phyloP scores from a whole-genome alignment of 116 monocot genomes.

The Phalaenopsis hybrid region DNA sequence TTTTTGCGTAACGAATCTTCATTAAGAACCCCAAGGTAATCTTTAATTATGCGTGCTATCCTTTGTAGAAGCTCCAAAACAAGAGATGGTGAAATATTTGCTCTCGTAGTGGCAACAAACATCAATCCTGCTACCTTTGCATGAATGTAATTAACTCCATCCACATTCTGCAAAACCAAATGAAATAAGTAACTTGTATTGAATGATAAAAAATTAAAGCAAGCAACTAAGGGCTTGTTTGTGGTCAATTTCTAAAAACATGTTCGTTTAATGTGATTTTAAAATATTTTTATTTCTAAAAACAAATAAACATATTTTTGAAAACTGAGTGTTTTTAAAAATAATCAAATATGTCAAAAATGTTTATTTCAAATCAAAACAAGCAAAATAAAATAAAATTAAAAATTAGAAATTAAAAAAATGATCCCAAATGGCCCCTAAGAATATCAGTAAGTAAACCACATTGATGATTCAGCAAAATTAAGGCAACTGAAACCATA shows the following conservation, averaged over 20 bases:
- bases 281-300: constrained; percentile 69
- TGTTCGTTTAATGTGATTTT: no score
- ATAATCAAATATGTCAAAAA: constrained; percentile 66
- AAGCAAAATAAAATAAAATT: no score
- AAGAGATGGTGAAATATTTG: constrained; percentile 86
- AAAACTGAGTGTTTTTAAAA: constrained; percentile 35
- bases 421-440: no score
- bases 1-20: constrained; percentile 97
- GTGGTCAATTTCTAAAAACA: no score
- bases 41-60: constrained; percentile 90
- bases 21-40: constrained; percentile 97
- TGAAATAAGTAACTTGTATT: constrained; percentile 9
- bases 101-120: constrained; percentile 89
- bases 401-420: no score
- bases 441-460: not conserved
- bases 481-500: not conserved
- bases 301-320: constrained; percentile 66
- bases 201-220: not conserved
- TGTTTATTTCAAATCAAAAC: no score
- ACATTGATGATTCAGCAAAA: not conserved
- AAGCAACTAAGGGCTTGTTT: not conserved
- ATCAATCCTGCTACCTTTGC: constrained; percentile 93
- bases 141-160: constrained; percentile 96
- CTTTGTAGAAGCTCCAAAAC: constrained; percentile 92
- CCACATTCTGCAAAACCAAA: constrained; percentile 56